These are phyloP conservation scores for Xylariaceae sp. DNA, from an alignment of 2,329 filamentous ascomycete genomes.

Conservation along the genomic window DNA sequence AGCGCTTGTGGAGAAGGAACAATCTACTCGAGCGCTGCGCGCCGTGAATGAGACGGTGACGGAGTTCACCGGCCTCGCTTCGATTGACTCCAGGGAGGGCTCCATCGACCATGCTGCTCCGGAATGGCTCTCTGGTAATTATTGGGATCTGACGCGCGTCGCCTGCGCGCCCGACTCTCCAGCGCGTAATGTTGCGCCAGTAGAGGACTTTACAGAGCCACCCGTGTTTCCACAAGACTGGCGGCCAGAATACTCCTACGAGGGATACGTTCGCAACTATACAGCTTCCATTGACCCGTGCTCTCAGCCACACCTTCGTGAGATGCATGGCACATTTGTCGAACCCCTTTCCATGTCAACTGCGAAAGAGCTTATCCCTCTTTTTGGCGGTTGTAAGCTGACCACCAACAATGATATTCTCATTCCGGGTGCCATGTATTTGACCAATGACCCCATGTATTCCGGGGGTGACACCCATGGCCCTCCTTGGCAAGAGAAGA, in stretches of 20 bases:
- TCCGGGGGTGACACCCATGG: constrained; percentile 62
- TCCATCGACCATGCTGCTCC: constrained; percentile 38
- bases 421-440: constrained; percentile 68
- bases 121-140: constrained; percentile 49
- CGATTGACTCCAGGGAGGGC: constrained; percentile 26
- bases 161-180: constrained; percentile 57
- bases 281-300: constrained; percentile 57
- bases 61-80: constrained; percentile 40
- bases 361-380: constrained; percentile 58
- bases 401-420: constrained; percentile 66
- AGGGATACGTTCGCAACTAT: constrained; percentile 61
- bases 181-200: constrained; percentile 46
- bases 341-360: constrained; percentile 56
- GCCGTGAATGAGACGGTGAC: constrained; percentile 48
- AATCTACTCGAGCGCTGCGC: constrained; percentile 44
- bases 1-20: constrained; percentile 49
- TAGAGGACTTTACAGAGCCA: constrained; percentile 42
- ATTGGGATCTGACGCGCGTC: constrained; percentile 56
- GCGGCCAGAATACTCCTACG: constrained; percentile 40
- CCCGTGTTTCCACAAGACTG: constrained; percentile 33
- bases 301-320: constrained; percentile 52
- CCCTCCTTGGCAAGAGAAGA: constrained; percentile 63
- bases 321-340: constrained; percentile 59
- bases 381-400: constrained; percentile 66
- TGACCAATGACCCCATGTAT: constrained; percentile 63